Evolutionary conservation across 129 eudicot species (phyloP).

Genomic region (Apium graveolens): DNA sequence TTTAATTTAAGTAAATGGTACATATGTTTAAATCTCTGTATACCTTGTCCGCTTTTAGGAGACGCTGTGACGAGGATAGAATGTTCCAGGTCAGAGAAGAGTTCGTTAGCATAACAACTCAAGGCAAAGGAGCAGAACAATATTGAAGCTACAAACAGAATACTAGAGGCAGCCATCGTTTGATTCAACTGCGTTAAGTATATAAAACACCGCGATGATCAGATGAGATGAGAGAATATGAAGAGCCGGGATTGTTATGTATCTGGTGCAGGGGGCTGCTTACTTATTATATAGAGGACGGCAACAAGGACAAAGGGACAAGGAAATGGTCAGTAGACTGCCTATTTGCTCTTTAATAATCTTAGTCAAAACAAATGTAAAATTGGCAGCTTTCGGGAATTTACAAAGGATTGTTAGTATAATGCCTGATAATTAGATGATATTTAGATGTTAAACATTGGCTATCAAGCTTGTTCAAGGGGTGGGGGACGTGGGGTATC

Average conservation of each 20-base stretch:
- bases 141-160: constrained; percentile 24
- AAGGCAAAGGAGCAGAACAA: constrained; percentile 30
- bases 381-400: constrained; percentile 4
- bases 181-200: background rate
- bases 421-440: background rate
- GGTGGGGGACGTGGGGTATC: constrained; percentile 5
- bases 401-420: background rate
- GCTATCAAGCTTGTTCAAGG: constrained; percentile 38
- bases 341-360: background rate
- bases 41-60: constrained; percentile 38
- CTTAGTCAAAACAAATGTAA: background rate
- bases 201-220: background rate
- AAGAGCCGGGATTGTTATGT: background rate
- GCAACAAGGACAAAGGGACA: background rate
- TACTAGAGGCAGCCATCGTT: constrained; percentile 29
- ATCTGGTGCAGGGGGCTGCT: constrained; percentile 8
- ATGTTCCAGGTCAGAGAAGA: constrained; percentile 33
- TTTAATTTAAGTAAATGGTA: background rate
- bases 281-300: constrained; percentile 12
- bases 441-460: constrained; percentile 2
- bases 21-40: background rate
- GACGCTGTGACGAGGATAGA: constrained; percentile 35
- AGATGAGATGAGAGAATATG: background rate
- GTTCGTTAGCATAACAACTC: constrained; percentile 25
- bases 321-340: background rate